Base-by-base conservation (phyloP, 2,329 filamentous ascomycete genomes). In the Fusarium circinatum region DNA sequence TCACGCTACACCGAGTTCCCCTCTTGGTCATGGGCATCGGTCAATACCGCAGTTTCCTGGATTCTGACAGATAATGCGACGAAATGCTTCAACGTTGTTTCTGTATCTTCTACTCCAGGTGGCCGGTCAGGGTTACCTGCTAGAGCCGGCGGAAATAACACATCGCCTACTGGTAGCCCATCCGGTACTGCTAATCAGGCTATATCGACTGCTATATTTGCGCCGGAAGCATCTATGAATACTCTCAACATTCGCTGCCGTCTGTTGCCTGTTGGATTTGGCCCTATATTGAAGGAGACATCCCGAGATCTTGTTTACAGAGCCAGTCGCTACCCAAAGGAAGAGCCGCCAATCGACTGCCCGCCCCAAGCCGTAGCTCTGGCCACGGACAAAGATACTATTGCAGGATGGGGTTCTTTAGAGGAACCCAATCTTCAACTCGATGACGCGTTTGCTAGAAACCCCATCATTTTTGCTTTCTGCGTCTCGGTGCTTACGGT, bases 311-410 rank as follows among this genome's bases (percentile, higher is more conserved):
- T 11, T 48, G 13, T 28, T 30, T 12, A 2, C 1, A 17, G 26
- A 48, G 45, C 26, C 8, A 48, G 26, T 12, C 6, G 26, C 3
- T 22, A 6, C 20, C 6, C 3, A 2, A 17, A 8, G 2, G 26
- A 48, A 22, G 26, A 17, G 2, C 13, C 13, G 13, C 9, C 9
- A 0, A 1, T 5, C 10, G 7, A 18, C n/a, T 7, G 15, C 2
- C 15, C 24, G 11, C n/a, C 10, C 0, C 10, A 15, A 12, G 15
- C n/a, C 17, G 41, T 44, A 44, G 42, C n/a, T 44, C n/a, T 24
- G 5, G 6, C n/a, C 3, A 18, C 0, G 0, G n/a, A 24, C 6
- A 24, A 18, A 0, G 42, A 13, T 0, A 44, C 42, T 13, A 0
- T 44, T 3, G n/a, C 2, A 3, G 26, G 44, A 22, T 28, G 45